Conservation (phyloP, 805 yeast genomes). For the Saccharomycopsis amapae region DNA sequence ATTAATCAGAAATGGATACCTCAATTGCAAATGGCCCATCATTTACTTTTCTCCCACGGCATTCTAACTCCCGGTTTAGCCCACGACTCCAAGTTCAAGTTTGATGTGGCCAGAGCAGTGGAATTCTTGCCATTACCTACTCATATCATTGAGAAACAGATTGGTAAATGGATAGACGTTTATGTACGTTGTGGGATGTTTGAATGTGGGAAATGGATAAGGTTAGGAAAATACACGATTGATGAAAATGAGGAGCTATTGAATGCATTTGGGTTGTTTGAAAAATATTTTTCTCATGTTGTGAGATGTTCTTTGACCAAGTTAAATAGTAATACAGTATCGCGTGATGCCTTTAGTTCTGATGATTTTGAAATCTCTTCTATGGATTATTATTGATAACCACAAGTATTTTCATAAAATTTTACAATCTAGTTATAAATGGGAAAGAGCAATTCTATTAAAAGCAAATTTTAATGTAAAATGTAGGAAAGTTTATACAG, state of each 20-base stretch:
- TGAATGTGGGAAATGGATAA: conserved; percentile 13
- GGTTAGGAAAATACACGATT: conserved; percentile 8
- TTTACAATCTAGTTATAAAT: too few relatives aligned
- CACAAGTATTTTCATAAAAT: too few relatives aligned
- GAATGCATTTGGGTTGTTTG: conserved; percentile 14
- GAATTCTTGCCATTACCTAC: conserved; percentile 10
- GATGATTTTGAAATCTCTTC: too few relatives aligned
- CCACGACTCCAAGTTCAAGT: neutral
- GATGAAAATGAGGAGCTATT: conserved; percentile 5
- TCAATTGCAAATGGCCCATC: conserved; percentile 24
- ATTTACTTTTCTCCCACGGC: conserved; percentile 19
- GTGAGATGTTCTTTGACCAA: neutral
- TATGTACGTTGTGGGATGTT: conserved; percentile 9
- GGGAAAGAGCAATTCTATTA: too few relatives aligned
- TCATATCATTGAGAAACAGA: neutral
- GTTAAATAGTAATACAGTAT: too few relatives aligned
- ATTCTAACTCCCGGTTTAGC: conserved; percentile 5
- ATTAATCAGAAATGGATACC: conserved; percentile 21
- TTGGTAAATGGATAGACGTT: conserved; percentile 1
- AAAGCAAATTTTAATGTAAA: too few relatives aligned
- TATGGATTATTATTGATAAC: too few relatives aligned
- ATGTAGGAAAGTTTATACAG: too few relatives aligned
- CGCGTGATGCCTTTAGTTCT: too few relatives aligned
- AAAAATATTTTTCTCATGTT: conserved; percentile 14
- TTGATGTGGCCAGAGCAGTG: too few relatives aligned